Evolutionary conservation across 306 rosid species (phyloP).

Genomic region (Ormosia semicastrata): DNA sequence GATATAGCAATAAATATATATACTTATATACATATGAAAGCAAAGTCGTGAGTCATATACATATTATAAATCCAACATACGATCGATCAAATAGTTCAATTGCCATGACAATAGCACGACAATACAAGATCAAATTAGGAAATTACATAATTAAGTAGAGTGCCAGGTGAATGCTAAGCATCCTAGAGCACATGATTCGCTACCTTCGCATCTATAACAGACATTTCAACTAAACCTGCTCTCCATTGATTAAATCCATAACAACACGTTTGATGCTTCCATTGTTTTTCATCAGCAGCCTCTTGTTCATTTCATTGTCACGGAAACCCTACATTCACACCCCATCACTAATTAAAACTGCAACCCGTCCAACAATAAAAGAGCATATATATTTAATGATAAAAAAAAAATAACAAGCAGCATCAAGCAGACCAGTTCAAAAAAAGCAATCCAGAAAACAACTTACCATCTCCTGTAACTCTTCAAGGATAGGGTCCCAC

Average conservation of each 20-base stretch:
- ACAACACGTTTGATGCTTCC: conserved; percentile 93
- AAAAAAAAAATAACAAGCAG: not conserved
- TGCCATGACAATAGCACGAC: conserved; percentile 22
- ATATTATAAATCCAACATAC: not conserved
- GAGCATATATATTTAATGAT: not conserved
- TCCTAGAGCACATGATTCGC: not conserved
- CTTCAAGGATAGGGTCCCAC: conserved; percentile 90
- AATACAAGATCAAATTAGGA: not conserved
- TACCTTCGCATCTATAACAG: not conserved
- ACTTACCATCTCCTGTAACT: conserved; percentile 79
- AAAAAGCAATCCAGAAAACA: not conserved
- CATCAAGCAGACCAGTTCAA: not conserved
- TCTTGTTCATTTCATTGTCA: conserved; percentile 64
- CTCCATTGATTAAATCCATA: conserved; percentile 74
- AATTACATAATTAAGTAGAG: not conserved
- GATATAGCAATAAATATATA: not conserved
- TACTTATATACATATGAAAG: not conserved
- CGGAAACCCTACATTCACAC: conserved; percentile 66
- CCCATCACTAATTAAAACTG: not conserved
- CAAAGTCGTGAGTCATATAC: not conserved
- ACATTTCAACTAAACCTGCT: conserved; percentile 37
- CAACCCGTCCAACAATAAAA: not conserved
- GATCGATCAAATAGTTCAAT: conserved; percentile 13
- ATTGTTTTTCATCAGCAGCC: conserved; percentile 75
- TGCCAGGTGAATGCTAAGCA: not conserved